Evolutionary conservation across 1,139 yeast species (phyloP).

Genomic region (Taphrina communis): DNA sequence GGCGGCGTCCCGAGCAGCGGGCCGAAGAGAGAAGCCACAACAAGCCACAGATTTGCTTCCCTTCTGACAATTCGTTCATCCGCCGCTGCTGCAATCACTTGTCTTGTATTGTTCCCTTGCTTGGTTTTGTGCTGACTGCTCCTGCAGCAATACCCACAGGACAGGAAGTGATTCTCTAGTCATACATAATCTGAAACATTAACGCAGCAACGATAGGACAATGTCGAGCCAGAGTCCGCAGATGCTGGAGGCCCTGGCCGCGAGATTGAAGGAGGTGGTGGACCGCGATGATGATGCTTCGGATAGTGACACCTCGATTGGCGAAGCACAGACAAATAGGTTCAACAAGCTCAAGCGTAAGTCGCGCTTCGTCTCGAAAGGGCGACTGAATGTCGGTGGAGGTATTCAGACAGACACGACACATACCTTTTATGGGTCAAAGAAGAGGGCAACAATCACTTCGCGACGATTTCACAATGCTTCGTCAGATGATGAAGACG

Average conservation of each 20-base stretch:
- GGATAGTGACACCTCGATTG: conserved; percentile 37
- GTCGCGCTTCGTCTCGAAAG: conserved; percentile 38
- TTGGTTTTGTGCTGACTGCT: background rate
- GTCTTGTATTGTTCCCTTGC: background rate
- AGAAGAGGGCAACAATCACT: conserved; percentile 15
- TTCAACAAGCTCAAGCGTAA: conserved; percentile 41
- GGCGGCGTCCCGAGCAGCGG: background rate
- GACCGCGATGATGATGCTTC: conserved; percentile 37
- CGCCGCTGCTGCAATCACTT: background rate
- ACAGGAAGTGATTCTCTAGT: background rate
- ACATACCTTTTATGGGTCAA: conserved; percentile 16
- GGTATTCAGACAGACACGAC: conserved; percentile 28
- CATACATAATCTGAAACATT: background rate
- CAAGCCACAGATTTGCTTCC: background rate
- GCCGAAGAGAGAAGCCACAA: background rate
- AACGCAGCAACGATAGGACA: background rate
- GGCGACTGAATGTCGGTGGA: conserved; percentile 31
- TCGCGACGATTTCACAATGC: conserved; percentile 1
- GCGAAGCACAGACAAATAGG: conserved; percentile 34
- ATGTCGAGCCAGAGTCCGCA: conserved; percentile 17
- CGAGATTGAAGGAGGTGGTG: conserved; percentile 19
- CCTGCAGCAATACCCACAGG: background rate
- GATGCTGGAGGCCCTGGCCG: conserved; percentile 28
- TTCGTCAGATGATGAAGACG: conserved; percentile 37
- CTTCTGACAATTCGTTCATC: background rate